Base-by-base conservation (phyloP, 192 early-diverging fungal genomes). In the Podila minutissima region DNA sequence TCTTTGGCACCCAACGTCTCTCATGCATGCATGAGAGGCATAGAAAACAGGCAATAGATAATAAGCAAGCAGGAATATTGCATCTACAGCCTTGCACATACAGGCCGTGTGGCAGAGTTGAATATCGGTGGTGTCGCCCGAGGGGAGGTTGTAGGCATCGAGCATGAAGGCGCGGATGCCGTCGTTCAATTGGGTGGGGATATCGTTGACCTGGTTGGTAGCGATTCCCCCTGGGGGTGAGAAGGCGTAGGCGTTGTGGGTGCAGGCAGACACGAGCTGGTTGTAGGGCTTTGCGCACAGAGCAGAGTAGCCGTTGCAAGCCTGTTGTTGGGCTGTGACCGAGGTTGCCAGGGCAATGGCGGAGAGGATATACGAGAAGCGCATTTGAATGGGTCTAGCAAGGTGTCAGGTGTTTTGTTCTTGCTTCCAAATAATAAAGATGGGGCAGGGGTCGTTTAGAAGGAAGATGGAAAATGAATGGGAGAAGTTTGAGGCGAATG, bases 121-220 rank as follows among this genome's bases (percentile, higher is more conserved):
- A 68, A 91, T 82, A 62, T 68, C 66, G 17, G 74, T 72, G 4
- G 73, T 11, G 35, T 67, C 69, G 60, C 75, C 57, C 13, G 73
- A 63, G n/a, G 79, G 61, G 13, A 70, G 51, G 59, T 64, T 64
- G 17, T 73, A 76, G 69, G 83, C 83, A 62, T 92, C 93, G 22
- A 96, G 83, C 87, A 92, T 92, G 58, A 96, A 88, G 3, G 83
- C 91, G 12, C 95, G 85, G 37, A 96, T 82, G 22, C 95, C 95
- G 59, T 91, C 91, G 53, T 87, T 82, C 5, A 96, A 79, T 78
- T 96, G 95, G 17, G 82, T 75, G 13, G 65, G 69, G 37, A 95
- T 90, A 37, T 85, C 69, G 58, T 84, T 83, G 66, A 89, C 75
- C 74, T 95, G 94, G 81, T 93, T 94, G 24, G 91, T 91, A 12